phyloP scores from a whole-genome alignment of 2,329 filamentous ascomycete genomes.

The Fusarium anthophilum region DNA sequence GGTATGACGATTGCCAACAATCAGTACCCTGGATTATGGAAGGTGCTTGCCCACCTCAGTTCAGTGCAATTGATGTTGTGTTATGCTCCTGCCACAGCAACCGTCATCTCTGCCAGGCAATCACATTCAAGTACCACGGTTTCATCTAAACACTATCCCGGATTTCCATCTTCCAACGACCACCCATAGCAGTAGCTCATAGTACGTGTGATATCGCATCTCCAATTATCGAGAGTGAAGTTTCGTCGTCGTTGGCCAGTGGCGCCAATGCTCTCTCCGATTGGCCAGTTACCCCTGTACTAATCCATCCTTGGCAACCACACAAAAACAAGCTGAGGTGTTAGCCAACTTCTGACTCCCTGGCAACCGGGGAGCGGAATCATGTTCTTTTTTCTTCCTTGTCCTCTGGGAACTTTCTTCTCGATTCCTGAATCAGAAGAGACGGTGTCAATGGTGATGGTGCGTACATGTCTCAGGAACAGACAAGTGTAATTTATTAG shows the following conservation, averaged over 20 bases:
- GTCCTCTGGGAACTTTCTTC: slow-evolving; percentile 34
- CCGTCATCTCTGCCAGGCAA: slow-evolving; percentile 15
- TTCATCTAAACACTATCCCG: slow-evolving; percentile 12
- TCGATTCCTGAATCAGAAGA: slow-evolving; percentile 8
- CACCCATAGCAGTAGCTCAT: slow-evolving; percentile 1
- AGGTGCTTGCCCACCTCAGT: background rate
- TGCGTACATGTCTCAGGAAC: slow-evolving; percentile 24
- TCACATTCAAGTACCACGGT: slow-evolving; percentile 16
- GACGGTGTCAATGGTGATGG: slow-evolving; percentile 12
- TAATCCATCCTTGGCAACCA: slow-evolving; percentile 18
- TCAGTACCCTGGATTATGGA: background rate
- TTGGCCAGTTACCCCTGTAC: slow-evolving; percentile 32
- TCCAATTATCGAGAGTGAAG: slow-evolving; percentile 34
- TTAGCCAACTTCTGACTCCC: slow-evolving; percentile 27
- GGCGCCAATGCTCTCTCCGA: slow-evolving; percentile 21
- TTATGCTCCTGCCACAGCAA: slow-evolving; percentile 23
- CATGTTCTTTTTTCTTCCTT: background rate
- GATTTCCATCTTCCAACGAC: slow-evolving; percentile 1
- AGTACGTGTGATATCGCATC: slow-evolving; percentile 30
- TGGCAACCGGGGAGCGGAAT: slow-evolving; percentile 32
- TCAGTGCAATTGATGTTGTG: slow-evolving; percentile 4
- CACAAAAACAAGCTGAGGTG: slow-evolving; percentile 21
- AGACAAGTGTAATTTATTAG: background rate
- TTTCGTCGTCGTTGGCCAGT: slow-evolving; percentile 38
- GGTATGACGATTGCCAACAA: slow-evolving; percentile 31